Percentiles rank a stretch among this genome's conserved stretches.
Evolutionary conservation across 345 rosid species (phyloP).

Genomic region (Gossypium longicalyx): DNA sequence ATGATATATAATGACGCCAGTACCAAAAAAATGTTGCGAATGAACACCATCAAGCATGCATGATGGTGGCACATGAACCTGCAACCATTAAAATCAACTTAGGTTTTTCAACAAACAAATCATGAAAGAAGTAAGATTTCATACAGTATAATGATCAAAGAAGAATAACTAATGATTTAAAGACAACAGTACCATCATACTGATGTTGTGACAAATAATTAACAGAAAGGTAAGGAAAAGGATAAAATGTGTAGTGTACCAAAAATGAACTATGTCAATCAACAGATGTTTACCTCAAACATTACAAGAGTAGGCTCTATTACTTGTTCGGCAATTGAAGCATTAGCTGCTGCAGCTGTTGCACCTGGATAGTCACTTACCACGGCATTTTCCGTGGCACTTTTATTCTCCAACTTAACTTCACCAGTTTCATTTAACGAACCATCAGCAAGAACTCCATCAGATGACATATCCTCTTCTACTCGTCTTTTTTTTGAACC

Average conservation of each 20-base stretch:
- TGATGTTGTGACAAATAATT: not conserved
- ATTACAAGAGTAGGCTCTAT: slow-evolving; percentile 93
- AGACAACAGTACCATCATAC: not conserved
- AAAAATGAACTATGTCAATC: not conserved
- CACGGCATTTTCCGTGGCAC: slow-evolving; percentile 36
- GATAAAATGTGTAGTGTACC: not conserved
- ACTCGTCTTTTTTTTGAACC: slow-evolving; percentile 63
- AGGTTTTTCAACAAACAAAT: not conserved
- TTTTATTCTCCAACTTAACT: slow-evolving; percentile 42
- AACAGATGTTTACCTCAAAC: slow-evolving; percentile 67
- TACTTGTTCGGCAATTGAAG: slow-evolving; percentile 75
- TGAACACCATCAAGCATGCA: slow-evolving; percentile 94
- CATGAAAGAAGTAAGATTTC: slow-evolving; percentile 3
- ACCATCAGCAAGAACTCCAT: slow-evolving; percentile 40
- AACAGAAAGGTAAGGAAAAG: not conserved
- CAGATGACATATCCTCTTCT: slow-evolving; percentile 42
- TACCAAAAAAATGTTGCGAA: slow-evolving; percentile 78
- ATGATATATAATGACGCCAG: slow-evolving; percentile 87
- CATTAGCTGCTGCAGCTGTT: slow-evolving; percentile 47
- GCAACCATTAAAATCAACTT: slow-evolving; percentile 16
- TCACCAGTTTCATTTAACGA: slow-evolving; percentile 42
- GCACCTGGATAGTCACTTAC: slow-evolving; percentile 44
- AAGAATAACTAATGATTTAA: not conserved
- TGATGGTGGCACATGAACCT: slow-evolving; percentile 96
- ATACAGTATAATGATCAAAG: not conserved